phyloP scores from a whole-genome alignment of 2,329 filamentous ascomycete species.

The Colletotrichum liaoningense region DNA sequence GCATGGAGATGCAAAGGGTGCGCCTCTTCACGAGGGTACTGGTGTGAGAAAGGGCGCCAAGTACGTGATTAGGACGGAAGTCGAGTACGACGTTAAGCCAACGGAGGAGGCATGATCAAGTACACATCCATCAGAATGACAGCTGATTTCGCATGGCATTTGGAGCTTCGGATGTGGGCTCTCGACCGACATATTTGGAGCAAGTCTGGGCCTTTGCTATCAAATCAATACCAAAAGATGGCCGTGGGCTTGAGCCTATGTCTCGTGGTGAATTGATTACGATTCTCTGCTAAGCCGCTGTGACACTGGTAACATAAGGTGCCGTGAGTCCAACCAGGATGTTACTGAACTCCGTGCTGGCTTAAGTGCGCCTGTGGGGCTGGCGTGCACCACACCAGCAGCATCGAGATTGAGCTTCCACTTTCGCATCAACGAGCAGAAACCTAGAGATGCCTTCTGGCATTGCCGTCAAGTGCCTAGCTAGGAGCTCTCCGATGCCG shows the following conservation, averaged over 20 bases:
- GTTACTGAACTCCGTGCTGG: no score
- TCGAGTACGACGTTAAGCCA: slow-evolving; percentile 73
- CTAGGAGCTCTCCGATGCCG: not conserved
- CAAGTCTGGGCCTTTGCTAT: not conserved
- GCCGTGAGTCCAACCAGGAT: no score
- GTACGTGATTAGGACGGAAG: slow-evolving; percentile 78
- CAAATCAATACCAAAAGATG: no score
- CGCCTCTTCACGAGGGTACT: slow-evolving; percentile 76
- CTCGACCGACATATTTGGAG: not conserved
- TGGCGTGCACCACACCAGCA: no score
- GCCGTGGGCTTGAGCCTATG: no score
- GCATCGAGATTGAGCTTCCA: no score
- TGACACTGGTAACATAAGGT: no score
- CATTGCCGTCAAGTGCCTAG: not conserved
- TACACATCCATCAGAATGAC: not conserved
- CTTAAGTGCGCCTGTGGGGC: no score
- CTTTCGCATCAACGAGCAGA: no score
- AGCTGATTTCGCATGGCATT: not conserved
- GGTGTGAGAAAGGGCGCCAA: slow-evolving; percentile 74
- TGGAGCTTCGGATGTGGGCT: not conserved
- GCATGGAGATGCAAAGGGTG: slow-evolving; percentile 74
- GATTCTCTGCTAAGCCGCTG: no score
- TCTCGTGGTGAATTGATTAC: no score
- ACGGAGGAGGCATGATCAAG: not conserved
- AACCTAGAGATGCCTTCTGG: no score